These are phyloP conservation scores for Ampelocalamus luodianensis DNA, from an alignment of 176 grass and related monocot species.

Conservation along the genomic window DNA sequence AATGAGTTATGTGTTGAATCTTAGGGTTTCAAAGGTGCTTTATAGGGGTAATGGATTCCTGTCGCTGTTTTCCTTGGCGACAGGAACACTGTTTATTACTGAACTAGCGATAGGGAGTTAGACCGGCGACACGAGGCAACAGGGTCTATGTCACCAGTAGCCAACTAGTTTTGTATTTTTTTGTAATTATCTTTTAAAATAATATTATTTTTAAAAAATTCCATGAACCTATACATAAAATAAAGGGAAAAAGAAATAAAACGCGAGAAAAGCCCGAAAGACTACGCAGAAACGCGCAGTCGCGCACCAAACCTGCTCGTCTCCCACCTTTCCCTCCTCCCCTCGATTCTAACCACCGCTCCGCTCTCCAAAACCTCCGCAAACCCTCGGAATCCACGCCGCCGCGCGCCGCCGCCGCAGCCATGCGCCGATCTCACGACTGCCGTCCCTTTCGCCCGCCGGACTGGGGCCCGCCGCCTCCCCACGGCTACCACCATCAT, in stretches of 20 bases:
- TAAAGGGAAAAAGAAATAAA: background rate
- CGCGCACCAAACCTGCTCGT: background rate
- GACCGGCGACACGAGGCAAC: no score
- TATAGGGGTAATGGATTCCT: no score
- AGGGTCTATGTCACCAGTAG: no score
- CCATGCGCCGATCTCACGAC: slow-evolving; percentile 52
- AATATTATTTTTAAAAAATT: no score
- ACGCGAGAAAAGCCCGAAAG: background rate
- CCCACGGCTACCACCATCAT: slow-evolving; percentile 11
- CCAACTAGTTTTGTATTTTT: no score
- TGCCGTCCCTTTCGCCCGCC: slow-evolving; percentile 42
- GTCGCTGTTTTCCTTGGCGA: no score
- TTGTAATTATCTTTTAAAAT: no score
- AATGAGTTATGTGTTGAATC: no score
- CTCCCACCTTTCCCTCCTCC: slow-evolving; percentile 17
- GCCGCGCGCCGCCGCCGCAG: background rate
- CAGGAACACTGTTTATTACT: no score
- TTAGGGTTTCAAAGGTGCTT: no score
- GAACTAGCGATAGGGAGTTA: no score
- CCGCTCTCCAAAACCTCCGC: slow-evolving; percentile 41
- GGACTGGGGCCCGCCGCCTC: slow-evolving; percentile 27
- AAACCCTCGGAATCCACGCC: slow-evolving; percentile 38
- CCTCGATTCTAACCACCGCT: slow-evolving; percentile 3
- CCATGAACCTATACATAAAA: background rate
- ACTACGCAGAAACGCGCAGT: background rate